Base-by-base conservation (phyloP, 1,284 basidiomycete species). In the Malassezia psittaci region DNA sequence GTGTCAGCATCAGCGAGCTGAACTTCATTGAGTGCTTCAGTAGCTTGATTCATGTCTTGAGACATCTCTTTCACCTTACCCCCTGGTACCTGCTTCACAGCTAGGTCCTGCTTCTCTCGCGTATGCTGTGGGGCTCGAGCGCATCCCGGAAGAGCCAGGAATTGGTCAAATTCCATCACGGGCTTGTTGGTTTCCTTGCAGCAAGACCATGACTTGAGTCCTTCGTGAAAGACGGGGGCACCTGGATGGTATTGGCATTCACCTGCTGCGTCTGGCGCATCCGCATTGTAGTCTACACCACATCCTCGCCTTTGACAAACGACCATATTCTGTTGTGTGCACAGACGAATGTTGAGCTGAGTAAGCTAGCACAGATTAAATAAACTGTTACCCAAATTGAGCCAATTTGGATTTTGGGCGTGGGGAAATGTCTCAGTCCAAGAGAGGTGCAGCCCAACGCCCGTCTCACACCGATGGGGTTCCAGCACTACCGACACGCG, bases 131-230 rank as follows among this genome's bases (percentile, higher is more conserved):
- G 51, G 18, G 61, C 63, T 3, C 50, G 48, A 24, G 55, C 55
- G 51, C 71, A 74, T n/a, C 69, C 68, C 8, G 51, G 50, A 29
- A 74, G 66, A 32, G 63, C 55, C 16, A 74, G 54, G 48, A 74
- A 72, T 35, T 72, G 65, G 34, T 74, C 72, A 50, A 74, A 74
- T 43, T 74, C 72, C 54, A 73, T 54, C 48, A 74, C 72, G 11
- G 72, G 70, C 60, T 73, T 73, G 65, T 73, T 69, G 18, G 57
- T 61, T 8, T 68, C 62, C 34, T 68, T 62, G 65, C 72, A 74
- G 62, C 72, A 74, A 2, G 72, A 73, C 72, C 72, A 74, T 1
- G 68, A 71, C 54, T 74, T 74, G 41, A 65, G 64, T 15, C 70
- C 70, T 51, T 74, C 72, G 60, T 73, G 72, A 52, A 74, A 74